Evolutionary conservation across 768 basidiomycete species (phyloP).

Genomic region (Rhizopogon vesiculosus): DNA sequence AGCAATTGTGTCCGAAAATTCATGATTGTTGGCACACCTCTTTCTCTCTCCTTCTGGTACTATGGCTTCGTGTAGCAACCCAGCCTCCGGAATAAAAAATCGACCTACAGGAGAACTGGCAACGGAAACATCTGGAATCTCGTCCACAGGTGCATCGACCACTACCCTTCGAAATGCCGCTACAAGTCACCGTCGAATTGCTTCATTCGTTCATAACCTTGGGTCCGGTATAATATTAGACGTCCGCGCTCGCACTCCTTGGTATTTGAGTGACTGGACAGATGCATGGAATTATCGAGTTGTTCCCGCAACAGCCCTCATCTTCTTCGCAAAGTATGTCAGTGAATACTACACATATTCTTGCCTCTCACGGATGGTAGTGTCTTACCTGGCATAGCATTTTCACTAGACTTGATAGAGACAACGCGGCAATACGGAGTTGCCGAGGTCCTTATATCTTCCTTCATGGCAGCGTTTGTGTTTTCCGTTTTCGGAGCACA

Average conservation of each 20-base stretch:
- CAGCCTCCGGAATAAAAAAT: neutral
- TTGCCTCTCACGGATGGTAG: slow-evolving; percentile 28
- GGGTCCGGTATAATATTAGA: slow-evolving; percentile 69
- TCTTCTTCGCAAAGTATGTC: slow-evolving; percentile 79
- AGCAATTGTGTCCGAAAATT: no score
- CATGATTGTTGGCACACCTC: no score
- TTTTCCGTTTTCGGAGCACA: slow-evolving; percentile 88
- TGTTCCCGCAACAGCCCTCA: slow-evolving; percentile 78
- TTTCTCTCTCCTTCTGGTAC: neutral
- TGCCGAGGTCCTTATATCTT: slow-evolving; percentile 74
- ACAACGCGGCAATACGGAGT: slow-evolving; percentile 89
- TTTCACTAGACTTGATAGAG: slow-evolving; percentile 88
- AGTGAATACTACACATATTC: neutral
- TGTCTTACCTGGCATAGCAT: slow-evolving; percentile 88
- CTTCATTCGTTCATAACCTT: slow-evolving; percentile 23
- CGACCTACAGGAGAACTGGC: neutral
- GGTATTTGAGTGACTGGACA: slow-evolving; percentile 83
- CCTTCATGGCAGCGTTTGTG: slow-evolving; percentile 86
- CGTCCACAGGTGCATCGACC: slow-evolving; percentile 3
- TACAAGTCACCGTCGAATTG: neutral
- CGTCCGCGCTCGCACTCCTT: slow-evolving; percentile 66
- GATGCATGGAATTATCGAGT: slow-evolving; percentile 93
- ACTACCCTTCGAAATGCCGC: neutral
- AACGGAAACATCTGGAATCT: neutral
- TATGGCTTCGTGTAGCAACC: neutral